Conservation (phyloP, 192 early-diverging fungal species). For the Backusella liffmaniae region DNA sequence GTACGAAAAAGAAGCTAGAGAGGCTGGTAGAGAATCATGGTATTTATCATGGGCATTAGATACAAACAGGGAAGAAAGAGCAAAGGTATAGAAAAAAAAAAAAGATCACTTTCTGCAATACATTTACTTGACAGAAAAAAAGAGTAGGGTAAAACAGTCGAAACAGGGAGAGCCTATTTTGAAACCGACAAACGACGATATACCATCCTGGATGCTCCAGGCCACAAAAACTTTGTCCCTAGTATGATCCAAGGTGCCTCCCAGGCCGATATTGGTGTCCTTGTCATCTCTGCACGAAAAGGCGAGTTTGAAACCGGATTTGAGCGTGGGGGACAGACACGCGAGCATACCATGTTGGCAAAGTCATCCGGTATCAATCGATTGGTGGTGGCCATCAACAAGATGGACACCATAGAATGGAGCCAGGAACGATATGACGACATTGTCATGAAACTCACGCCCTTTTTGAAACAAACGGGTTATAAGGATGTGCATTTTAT, state of each 20-base stretch:
- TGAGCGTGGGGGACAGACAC: slow-evolving; percentile 96
- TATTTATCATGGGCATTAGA: slow-evolving; percentile 98
- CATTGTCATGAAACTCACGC: slow-evolving; percentile 74
- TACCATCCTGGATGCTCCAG: slow-evolving; percentile 97
- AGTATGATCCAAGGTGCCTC: slow-evolving; percentile 95
- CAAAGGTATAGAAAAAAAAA: slow-evolving; percentile 55
- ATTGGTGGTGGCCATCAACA: slow-evolving; percentile 94
- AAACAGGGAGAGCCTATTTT: slow-evolving; percentile 96
- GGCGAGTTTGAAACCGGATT: slow-evolving; percentile 99
- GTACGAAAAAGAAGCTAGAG: slow-evolving; percentile 97
- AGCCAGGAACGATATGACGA: slow-evolving; percentile 90
- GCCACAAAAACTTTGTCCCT: slow-evolving; percentile 97
- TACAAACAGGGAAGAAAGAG: slow-evolving; percentile 92
- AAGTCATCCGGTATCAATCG: slow-evolving; percentile 94
- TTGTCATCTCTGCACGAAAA: slow-evolving; percentile 95
- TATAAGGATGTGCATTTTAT: slow-evolving; percentile 87
- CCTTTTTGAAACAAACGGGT: slow-evolving; percentile 88
- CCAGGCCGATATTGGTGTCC: slow-evolving; percentile 94
- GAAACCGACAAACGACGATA: slow-evolving; percentile 93
- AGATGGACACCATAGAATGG: slow-evolving; percentile 99
- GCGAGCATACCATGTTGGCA: slow-evolving; percentile 94
- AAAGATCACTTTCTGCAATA: background rate
- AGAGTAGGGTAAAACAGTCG: slow-evolving; percentile 89
- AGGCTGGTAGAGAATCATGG: slow-evolving; percentile 95
- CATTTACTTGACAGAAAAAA: background rate